phyloP scores from a whole-genome alignment of 805 yeast species.

The Saccharomycopsis schoenii region DNA sequence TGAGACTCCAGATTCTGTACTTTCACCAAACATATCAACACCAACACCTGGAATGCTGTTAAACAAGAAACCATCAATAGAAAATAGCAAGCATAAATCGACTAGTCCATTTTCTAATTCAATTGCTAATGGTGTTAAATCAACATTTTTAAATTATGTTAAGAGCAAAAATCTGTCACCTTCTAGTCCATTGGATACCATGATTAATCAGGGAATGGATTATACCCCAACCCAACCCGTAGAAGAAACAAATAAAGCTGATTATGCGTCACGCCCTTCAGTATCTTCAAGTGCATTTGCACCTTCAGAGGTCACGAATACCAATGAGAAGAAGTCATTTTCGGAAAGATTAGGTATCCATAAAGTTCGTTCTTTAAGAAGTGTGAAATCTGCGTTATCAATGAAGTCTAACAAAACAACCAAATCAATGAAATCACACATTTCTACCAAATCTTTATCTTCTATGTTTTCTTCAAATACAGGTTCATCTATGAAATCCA shows the following conservation, averaged over 20 bases:
- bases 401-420: neutral
- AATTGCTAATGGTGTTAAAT: neutral
- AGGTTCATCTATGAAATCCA: neutral
- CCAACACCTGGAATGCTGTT: neutral
- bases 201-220: neutral
- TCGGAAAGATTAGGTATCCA: neutral
- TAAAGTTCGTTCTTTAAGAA: neutral
- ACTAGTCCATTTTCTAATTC: neutral
- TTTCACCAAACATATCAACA: neutral
- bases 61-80: neutral
- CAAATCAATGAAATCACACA: slow-evolving; percentile 3
- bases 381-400: neutral
- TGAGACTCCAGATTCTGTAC: neutral
- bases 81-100: neutral
- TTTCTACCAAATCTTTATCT: slow-evolving; percentile 3
- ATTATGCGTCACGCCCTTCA: neutral
- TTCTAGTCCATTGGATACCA: neutral
- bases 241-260: neutral
- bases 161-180: neutral
- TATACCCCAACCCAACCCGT: neutral
- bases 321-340: neutral
- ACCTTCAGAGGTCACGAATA: neutral
- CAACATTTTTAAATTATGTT: neutral
- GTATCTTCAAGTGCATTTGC: neutral
- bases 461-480: neutral